Percentiles rank a stretch among this genome's conserved stretches.
These are phyloP conservation scores for Neophaeococcomyces mojaviensis DNA, from an alignment of 2,329 filamentous ascomycete species.

Conservation along the genomic window DNA sequence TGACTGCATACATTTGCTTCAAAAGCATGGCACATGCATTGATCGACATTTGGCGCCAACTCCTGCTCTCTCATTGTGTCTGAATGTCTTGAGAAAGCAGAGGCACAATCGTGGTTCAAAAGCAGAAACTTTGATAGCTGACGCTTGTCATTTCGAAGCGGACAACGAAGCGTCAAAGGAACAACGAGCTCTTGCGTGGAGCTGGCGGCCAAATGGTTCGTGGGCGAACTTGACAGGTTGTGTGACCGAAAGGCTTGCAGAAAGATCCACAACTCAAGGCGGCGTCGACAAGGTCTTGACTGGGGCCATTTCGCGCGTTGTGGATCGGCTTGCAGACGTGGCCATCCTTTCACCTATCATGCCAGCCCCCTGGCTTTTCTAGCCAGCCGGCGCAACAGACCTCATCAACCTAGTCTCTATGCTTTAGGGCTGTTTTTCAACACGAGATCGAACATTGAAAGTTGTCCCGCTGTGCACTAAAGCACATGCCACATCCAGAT, in stretches of 20 bases:
- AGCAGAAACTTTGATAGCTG: not conserved
- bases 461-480: not conserved
- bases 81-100: not conserved
- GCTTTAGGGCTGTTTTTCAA: slow-evolving; percentile 5
- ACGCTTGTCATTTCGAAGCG: not conserved
- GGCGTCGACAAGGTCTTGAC: slow-evolving; percentile 1
- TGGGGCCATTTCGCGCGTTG: not conserved
- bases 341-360: slow-evolving; percentile 8
- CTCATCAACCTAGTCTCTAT: not conserved
- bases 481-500: slow-evolving; percentile 2
- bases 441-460: slow-evolving; percentile 3
- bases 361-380: slow-evolving; percentile 5
- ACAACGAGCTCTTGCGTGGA: not conserved
- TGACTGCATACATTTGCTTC: slow-evolving; percentile 6
- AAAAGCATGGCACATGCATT: slow-evolving; percentile 9
- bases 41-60: slow-evolving; percentile 2
- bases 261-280: slow-evolving; percentile 2
- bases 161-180: not conserved
- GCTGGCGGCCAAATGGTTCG: slow-evolving; percentile 3
- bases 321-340: slow-evolving; percentile 9
- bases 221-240: slow-evolving; percentile 8
- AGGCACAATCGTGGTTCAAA: not conserved
- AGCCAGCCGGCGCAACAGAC: slow-evolving; percentile 7
- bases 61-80: not conserved
- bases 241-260: slow-evolving; percentile 4